phyloP scores from a whole-genome alignment of 2,329 filamentous ascomycete genomes.

The Penicillium verrucosum region DNA sequence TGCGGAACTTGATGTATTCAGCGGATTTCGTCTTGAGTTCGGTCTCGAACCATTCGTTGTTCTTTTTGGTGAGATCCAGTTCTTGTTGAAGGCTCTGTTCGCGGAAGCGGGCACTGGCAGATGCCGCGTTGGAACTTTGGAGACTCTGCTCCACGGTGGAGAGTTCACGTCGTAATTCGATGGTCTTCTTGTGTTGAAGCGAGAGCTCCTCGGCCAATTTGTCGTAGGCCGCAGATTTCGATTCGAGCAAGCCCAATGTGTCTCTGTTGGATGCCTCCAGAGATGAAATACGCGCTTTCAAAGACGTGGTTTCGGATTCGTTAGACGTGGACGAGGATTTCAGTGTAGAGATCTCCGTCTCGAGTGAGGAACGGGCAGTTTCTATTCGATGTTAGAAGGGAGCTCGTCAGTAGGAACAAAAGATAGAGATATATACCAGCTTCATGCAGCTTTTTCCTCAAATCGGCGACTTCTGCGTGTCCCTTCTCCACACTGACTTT shows the following conservation, averaged over 20 bases:
- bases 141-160: constrained; percentile 76
- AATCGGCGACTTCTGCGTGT: constrained; percentile 75
- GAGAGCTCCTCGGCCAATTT: constrained; percentile 81
- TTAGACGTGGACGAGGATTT: constrained; percentile 68
- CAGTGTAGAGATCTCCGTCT: constrained; percentile 76
- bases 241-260: constrained; percentile 81
- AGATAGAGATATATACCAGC: constrained; percentile 59
- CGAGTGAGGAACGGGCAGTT: constrained; percentile 67
- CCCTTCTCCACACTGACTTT: constrained; percentile 80
- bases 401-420: neutral
- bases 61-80: constrained; percentile 80
- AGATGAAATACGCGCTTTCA: constrained; percentile 78
- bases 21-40: constrained; percentile 87
- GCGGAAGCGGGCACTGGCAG: constrained; percentile 79
- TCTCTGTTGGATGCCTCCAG: constrained; percentile 92
- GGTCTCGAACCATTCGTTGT: constrained; percentile 87
- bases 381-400: constrained; percentile 53
- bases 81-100: constrained; percentile 90
- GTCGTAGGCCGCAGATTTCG: constrained; percentile 83
- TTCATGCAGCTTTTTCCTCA: constrained; percentile 74
- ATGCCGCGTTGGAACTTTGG: constrained; percentile 75
- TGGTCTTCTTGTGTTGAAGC: constrained; percentile 81
- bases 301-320: constrained; percentile 66
- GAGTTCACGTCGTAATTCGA: constrained; percentile 79
- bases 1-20: constrained; percentile 85